Evolutionary conservation across 441 rosid genomes (phyloP).

Genomic region (Pelargonium australe): DNA sequence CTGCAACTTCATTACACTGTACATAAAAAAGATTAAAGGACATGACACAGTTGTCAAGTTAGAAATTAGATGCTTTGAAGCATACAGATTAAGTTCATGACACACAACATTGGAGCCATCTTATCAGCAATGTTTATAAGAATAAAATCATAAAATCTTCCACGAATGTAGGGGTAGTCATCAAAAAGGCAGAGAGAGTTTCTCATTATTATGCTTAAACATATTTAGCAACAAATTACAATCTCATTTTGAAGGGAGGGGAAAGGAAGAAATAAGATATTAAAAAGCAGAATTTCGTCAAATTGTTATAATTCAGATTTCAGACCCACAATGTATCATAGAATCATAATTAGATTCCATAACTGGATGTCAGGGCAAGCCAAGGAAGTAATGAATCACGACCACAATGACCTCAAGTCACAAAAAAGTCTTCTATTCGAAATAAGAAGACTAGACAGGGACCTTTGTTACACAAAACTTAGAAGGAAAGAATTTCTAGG

Average conservation of each 20-base stretch:
- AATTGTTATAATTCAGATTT: background rate
- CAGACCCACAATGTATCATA: background rate
- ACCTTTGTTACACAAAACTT: too few species aligned
- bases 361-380: background rate
- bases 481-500: too few species aligned
- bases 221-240: background rate
- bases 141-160: background rate
- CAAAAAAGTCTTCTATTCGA: background rate
- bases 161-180: background rate
- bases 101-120: background rate
- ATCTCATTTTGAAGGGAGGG: too few species aligned
- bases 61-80: background rate
- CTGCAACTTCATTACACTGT: too few species aligned
- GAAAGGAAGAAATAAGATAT: too few species aligned
- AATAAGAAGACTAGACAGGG: background rate
- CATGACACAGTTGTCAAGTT: background rate
- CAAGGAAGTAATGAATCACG: background rate
- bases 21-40: background rate
- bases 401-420: background rate
- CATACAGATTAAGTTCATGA: background rate
- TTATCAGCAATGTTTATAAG: background rate
- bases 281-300: too few species aligned
- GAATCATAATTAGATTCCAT: too few species aligned
- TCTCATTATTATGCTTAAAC: background rate
- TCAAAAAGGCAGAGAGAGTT: background rate